These are phyloP conservation scores for Ustulina deusta DNA, from an alignment of 2,329 filamentous ascomycete genomes.

Conservation along the genomic window DNA sequence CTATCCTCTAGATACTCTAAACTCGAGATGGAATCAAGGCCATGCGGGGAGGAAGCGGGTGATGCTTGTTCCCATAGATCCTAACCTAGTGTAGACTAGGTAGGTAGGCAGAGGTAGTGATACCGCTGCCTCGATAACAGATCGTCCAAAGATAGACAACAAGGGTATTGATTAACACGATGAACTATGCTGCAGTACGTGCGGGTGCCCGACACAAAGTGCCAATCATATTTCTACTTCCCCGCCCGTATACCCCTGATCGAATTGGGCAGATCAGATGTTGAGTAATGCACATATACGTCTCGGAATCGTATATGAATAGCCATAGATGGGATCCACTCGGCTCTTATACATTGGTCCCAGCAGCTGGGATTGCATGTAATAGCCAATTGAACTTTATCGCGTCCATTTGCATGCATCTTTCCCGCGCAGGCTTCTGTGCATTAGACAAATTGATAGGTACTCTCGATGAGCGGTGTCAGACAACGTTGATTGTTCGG, in stretches of 20 bases:
- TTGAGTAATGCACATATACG: no score
- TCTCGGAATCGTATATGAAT: no score
- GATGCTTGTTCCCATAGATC: no score
- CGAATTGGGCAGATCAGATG: not conserved
- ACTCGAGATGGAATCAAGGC: conserved; percentile 1
- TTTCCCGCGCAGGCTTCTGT: no score
- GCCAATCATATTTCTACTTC: not conserved
- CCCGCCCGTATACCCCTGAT: not conserved
- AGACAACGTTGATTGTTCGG: not conserved
- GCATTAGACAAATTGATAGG: no score
- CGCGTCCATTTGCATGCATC: not conserved
- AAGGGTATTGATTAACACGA: not conserved
- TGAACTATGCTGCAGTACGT: no score
- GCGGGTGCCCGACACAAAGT: not conserved
- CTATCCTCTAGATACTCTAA: not conserved
- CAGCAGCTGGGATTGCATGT: conserved; percentile 28
- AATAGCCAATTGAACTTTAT: not conserved
- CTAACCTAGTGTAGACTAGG: not conserved
- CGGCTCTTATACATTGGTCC: conserved; percentile 1
- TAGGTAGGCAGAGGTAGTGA: no score
- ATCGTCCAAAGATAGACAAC: not conserved
- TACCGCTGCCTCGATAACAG: not conserved
- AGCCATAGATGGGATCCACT: conserved; percentile 12
- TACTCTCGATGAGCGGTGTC: not conserved
- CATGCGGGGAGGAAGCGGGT: conserved; percentile 14